Base-by-base conservation (phyloP, 2,329 filamentous ascomycete genomes). In the Calonectria hawksworthii region DNA sequence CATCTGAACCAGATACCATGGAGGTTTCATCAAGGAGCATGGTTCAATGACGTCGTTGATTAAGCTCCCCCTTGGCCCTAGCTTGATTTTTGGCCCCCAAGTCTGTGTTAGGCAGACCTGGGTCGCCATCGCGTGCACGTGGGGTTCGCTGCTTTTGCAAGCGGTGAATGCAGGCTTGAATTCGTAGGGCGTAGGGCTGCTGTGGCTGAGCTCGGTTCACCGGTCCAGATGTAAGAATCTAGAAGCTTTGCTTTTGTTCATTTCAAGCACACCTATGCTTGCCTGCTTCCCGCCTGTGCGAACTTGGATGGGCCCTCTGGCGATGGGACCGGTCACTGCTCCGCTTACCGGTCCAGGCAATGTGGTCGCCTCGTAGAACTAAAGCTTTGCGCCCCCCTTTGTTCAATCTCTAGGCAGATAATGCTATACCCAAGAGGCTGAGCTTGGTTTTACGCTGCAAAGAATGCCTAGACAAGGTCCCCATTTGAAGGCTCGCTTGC, bases 31-130 rank as follows among this genome's bases (percentile, higher is more conserved):
- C 6, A 14, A 47, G 41, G 3, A 23, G 41, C 21, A 23, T 41
- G 41, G 26, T 28, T 41, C 34, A 28, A 63, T 63, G 56, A 63
- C 56, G 56, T 63, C 56, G 56, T 63, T 63, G 56, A 63, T 36
- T 34, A n/a, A 56, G 18, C 7, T n/a, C 21, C 52, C 18, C 18
- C 21, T 34, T 34, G 26, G 26, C 18, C 56, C 10, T 23, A 28
- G 28, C 52, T 56, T 56, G 28, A 30, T 34, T 4, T 47, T 56
- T 34, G 52, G 28, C 44, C 21, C 44, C 41, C 21, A 47, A 11
- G 9, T n/a, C 41, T 47, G 21, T 47, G 23, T 47, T 47, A 47
- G 44, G 21, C 44, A 47, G n/a, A 13, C 44, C 44, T 8, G 41
- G 8, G 41, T 47, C 21, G 9, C 34, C 56, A 13, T 38, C 36